Evolutionary conservation across 2,329 filamentous ascomycete species (phyloP).

Genomic region (Hypomyces perniciosus): DNA sequence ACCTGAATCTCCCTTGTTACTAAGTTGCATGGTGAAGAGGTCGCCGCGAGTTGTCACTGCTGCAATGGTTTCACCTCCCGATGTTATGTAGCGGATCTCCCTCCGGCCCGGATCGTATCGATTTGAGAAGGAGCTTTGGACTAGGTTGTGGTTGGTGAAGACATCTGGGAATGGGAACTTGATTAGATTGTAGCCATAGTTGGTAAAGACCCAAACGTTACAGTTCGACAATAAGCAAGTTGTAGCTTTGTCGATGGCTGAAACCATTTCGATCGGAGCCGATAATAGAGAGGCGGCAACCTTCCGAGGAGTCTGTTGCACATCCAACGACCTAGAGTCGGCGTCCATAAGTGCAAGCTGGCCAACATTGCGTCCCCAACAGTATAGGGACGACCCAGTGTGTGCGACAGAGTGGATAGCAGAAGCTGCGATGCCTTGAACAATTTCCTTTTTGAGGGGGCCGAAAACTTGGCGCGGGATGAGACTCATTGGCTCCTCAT

Average conservation of each 20-base stretch:
- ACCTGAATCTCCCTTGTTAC: slow-evolving; percentile 57
- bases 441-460: slow-evolving; percentile 75
- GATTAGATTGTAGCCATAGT: slow-evolving; percentile 90
- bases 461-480: slow-evolving; percentile 87
- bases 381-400: slow-evolving; percentile 75
- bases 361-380: slow-evolving; percentile 91
- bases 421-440: slow-evolving; percentile 81
- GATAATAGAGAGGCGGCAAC: slow-evolving; percentile 73
- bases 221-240: slow-evolving; percentile 78
- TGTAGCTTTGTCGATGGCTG: slow-evolving; percentile 86
- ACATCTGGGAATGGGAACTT: slow-evolving; percentile 70
- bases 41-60: slow-evolving; percentile 80
- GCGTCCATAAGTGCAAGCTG: slow-evolving; percentile 93
- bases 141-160: slow-evolving; percentile 64
- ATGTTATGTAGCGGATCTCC: slow-evolving; percentile 68
- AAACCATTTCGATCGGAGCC: slow-evolving; percentile 68
- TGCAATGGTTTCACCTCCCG: slow-evolving; percentile 86
- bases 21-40: slow-evolving; percentile 78
- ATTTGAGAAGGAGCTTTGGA: slow-evolving; percentile 47
- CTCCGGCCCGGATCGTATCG: slow-evolving; percentile 58
- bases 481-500: slow-evolving; percentile 78
- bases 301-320: slow-evolving; percentile 75
- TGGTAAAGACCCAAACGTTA: slow-evolving; percentile 89
- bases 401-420: slow-evolving; percentile 87
- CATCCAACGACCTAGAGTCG: slow-evolving; percentile 81